Conservation (phyloP, 83 land plant genomes). For the Larix sibirica region DNA sequence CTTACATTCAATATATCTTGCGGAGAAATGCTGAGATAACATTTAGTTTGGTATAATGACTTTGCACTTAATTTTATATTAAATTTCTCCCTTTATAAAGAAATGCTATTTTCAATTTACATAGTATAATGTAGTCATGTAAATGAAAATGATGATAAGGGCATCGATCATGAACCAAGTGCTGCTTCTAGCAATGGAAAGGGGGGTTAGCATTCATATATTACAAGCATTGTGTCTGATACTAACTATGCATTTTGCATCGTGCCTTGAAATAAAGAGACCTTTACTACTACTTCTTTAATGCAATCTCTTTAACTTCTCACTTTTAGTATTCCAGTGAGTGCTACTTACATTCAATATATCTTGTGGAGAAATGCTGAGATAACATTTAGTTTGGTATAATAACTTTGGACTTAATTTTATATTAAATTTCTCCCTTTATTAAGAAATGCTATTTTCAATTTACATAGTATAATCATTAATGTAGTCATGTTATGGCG, state of each 20-base stretch:
- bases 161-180: too few species aligned
- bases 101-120: background rate
- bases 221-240: background rate
- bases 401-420: background rate
- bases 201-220: too few species aligned
- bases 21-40: background rate
- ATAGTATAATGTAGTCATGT: background rate
- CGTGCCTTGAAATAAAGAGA: background rate
- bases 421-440: background rate
- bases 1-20: background rate
- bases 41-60: background rate
- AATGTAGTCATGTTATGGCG: background rate
- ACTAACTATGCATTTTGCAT: background rate
- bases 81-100: background rate
- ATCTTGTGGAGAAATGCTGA: background rate
- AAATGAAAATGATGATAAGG: too few species aligned
- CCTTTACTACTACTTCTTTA: background rate
- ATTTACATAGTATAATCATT: background rate
- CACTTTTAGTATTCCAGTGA: background rate
- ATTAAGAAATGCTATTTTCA: background rate
- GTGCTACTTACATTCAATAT: background rate
- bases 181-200: too few species aligned
- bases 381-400: background rate
- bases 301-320: background rate
- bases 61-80: background rate